phyloP scores from a whole-genome alignment of 305 asterid genomes.

The Fraxinus latifolia region DNA sequence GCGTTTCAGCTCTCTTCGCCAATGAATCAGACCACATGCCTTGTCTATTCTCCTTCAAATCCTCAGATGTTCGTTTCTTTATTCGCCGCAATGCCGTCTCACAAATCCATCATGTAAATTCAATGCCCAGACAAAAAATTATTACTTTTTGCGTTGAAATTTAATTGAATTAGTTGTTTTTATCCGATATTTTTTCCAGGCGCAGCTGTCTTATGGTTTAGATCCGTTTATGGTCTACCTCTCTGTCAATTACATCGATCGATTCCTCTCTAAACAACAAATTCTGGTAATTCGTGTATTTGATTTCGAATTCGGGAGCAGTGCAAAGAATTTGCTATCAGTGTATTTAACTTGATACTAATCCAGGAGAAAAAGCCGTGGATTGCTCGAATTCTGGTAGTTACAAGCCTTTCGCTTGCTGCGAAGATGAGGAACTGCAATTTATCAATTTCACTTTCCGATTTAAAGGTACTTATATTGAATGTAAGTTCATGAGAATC shows the following conservation, averaged over 20 bases:
- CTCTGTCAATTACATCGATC: slow-evolving; percentile 51
- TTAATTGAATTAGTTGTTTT: not conserved
- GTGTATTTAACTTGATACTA: not conserved
- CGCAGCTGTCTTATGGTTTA: slow-evolving; percentile 28
- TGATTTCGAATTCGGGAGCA: not conserved
- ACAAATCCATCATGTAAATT: slow-evolving; percentile 34
- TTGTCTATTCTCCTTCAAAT: slow-evolving; percentile 28
- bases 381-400: slow-evolving; percentile 47
- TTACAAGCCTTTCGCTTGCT: slow-evolving; percentile 57
- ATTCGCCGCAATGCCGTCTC: slow-evolving; percentile 40
- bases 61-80: slow-evolving; percentile 31
- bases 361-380: slow-evolving; percentile 50
- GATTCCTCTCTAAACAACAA: slow-evolving; percentile 48
- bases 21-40: slow-evolving; percentile 49
- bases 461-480: slow-evolving; percentile 37
- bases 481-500: not conserved
- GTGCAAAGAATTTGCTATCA: not conserved
- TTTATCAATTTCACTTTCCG: slow-evolving; percentile 30
- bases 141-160: not conserved
- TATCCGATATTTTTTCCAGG: slow-evolving; percentile 27
- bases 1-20: slow-evolving; percentile 42
- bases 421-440: slow-evolving; percentile 51
- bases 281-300: slow-evolving; percentile 29
- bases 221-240: slow-evolving; percentile 48
- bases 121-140: not conserved